These are phyloP conservation scores for Intubia oerlemansii DNA, from an alignment of 2,329 filamentous ascomycete species.

Conservation along the genomic window DNA sequence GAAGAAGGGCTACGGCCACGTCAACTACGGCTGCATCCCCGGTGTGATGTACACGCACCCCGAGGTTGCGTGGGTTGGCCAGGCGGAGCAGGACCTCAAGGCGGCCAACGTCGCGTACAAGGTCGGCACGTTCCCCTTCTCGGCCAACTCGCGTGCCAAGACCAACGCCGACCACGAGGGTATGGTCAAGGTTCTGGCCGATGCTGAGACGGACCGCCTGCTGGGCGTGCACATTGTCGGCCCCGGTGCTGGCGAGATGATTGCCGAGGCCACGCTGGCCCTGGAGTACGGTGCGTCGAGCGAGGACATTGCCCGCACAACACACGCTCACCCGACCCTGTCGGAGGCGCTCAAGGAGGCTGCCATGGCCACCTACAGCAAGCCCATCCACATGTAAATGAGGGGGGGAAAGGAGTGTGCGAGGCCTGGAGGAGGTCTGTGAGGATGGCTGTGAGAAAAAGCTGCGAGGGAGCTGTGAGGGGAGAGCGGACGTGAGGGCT, in stretches of 20 bases:
- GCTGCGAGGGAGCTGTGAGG: no score
- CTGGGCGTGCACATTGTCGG: slow-evolving; percentile 94
- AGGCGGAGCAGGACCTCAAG: slow-evolving; percentile 94
- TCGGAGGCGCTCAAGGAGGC: slow-evolving; percentile 99
- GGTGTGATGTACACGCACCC: slow-evolving; percentile 99
- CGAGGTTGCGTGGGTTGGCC: slow-evolving; percentile 95
- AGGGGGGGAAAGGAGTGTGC: not conserved
- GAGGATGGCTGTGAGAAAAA: no score
- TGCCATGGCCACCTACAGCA: slow-evolving; percentile 89
- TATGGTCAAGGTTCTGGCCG: slow-evolving; percentile 89
- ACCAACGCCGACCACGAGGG: slow-evolving; percentile 94
- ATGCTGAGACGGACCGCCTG: slow-evolving; percentile 89
- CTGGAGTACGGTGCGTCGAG: slow-evolving; percentile 90
- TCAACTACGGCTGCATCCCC: slow-evolving; percentile 96
- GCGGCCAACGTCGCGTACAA: slow-evolving; percentile 77
- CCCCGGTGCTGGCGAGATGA: slow-evolving; percentile 95
- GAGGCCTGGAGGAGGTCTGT: not conserved
- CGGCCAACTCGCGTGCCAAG: slow-evolving; percentile 95
- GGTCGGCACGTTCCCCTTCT: slow-evolving; percentile 87
- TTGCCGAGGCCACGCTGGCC: slow-evolving; percentile 86
- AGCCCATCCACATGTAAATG: slow-evolving; percentile 81
- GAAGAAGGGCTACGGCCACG: slow-evolving; percentile 92
- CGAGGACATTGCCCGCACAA: slow-evolving; percentile 87
- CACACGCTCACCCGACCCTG: slow-evolving; percentile 89
- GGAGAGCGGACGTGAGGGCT: no score